A percentile compares a stretch with the other conserved stretches of the same genome.
Conservation (phyloP, 2,329 filamentous ascomycete genomes). For the Juglanconis sp. region DNA sequence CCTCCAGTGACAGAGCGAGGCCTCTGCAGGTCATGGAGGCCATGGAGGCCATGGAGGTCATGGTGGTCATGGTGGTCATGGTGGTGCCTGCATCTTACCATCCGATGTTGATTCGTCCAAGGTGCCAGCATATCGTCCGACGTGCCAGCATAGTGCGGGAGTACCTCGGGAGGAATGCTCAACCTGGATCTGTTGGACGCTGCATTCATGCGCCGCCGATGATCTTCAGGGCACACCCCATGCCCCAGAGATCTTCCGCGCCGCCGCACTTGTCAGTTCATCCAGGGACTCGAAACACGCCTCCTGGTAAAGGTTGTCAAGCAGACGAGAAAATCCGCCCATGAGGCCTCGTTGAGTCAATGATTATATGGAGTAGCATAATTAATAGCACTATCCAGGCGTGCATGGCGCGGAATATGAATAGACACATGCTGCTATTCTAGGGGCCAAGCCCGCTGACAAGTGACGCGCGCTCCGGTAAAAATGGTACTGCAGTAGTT, state of each 20-base stretch:
- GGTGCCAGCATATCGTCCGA: not conserved
- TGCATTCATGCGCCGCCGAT: slow-evolving; percentile 11
- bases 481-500: not conserved
- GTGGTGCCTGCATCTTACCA: not conserved
- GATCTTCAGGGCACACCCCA: slow-evolving; percentile 19
- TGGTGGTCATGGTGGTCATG: not conserved
- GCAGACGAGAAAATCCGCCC: slow-evolving; percentile 4
- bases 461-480: slow-evolving; percentile 1
- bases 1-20: not conserved
- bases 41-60: not conserved
- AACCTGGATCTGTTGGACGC: not conserved
- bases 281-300: slow-evolving; percentile 11
- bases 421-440: not conserved
- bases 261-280: slow-evolving; percentile 9
- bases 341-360: slow-evolving; percentile 5
- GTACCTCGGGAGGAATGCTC: not conserved
- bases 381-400: not conserved
- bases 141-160: not conserved
- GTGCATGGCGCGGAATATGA: slow-evolving; percentile 3
- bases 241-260: slow-evolving; percentile 9
- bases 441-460: not conserved
- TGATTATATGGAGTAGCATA: slow-evolving; percentile 3
- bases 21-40: not conserved
- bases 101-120: not conserved
- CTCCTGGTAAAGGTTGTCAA: slow-evolving; percentile 1